These are phyloP conservation scores for Phytophthora capsici DNA, from an alignment of 352 stramenopile species.

Conservation along the genomic window DNA sequence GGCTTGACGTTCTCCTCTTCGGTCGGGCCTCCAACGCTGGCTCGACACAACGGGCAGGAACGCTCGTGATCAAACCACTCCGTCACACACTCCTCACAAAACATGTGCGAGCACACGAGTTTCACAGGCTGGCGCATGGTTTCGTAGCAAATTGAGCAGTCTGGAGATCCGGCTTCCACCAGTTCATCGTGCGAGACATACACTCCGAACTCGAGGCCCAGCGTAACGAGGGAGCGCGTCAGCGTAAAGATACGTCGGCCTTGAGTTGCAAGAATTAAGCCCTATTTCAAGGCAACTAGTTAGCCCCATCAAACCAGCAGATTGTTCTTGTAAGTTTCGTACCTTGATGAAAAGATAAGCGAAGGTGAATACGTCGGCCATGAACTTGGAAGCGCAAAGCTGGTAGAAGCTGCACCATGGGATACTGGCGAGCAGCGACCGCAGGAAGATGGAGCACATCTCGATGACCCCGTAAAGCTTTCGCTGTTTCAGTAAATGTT, in stretches of 20 bases:
- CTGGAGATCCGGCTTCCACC: conserved; percentile 59
- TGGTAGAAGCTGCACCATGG: conserved; percentile 86
- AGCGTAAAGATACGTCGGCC: conserved; percentile 54
- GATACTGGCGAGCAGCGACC: conserved; percentile 59
- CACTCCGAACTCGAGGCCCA: conserved; percentile 69
- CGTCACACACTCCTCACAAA: conserved; percentile 85
- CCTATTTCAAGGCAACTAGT: conserved; percentile 31
- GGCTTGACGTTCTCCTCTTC: conserved; percentile 56
- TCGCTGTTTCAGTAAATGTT: conserved; percentile 41
- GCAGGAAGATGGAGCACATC: conserved; percentile 71
- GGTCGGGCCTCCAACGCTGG: conserved; percentile 43
- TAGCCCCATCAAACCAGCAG: not conserved
- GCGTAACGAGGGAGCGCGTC: conserved; percentile 61
- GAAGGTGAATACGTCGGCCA: conserved; percentile 79
- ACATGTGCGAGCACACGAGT: conserved; percentile 81
- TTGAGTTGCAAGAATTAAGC: conserved; percentile 64
- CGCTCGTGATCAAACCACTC: conserved; percentile 88
- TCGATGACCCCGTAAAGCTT: conserved; percentile 85
- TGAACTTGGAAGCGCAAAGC: conserved; percentile 73
- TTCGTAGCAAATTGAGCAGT: conserved; percentile 89
- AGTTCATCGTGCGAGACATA: conserved; percentile 73
- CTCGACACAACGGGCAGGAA: conserved; percentile 80
- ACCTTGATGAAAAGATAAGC: conserved; percentile 83
- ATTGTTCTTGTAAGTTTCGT: conserved; percentile 1
- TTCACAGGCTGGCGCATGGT: conserved; percentile 75